Conservation (phyloP, 352 stramenopile species). For the Phytophthora pini region DNA sequence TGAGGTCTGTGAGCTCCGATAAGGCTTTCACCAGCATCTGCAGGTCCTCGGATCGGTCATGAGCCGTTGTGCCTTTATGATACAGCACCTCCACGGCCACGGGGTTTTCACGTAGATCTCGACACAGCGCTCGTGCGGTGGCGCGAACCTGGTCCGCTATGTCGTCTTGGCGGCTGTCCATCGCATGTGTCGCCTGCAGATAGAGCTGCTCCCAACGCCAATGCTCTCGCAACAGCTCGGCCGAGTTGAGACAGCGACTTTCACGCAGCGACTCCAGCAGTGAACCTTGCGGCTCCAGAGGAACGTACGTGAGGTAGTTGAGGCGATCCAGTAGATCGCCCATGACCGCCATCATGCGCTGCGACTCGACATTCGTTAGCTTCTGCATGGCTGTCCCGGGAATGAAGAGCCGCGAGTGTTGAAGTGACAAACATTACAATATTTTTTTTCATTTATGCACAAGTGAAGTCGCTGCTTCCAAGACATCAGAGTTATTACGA, state of each 20-base stretch:
- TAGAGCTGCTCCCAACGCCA: constrained; percentile 85
- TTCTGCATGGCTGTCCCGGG: constrained; percentile 70
- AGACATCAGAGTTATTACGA: background rate
- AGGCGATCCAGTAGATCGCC: constrained; percentile 84
- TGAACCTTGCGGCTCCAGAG: constrained; percentile 58
- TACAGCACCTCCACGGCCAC: constrained; percentile 82
- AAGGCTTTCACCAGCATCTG: constrained; percentile 79
- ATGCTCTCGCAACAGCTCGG: constrained; percentile 70
- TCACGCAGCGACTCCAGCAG: constrained; percentile 67
- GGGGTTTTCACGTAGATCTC: constrained; percentile 74
- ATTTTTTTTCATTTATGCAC: too few relatives aligned
- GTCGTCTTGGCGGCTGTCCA: constrained; percentile 69
- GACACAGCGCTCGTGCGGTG: constrained; percentile 69
- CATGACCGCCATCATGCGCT: constrained; percentile 90
- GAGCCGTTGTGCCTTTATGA: constrained; percentile 57
- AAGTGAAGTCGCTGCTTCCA: background rate
- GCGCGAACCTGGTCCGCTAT: constrained; percentile 80
- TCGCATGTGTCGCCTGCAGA: constrained; percentile 60
- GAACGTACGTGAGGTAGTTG: constrained; percentile 88
- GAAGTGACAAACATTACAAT: too few relatives aligned
- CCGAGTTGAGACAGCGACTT: constrained; percentile 65
- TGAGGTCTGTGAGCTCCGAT: constrained; percentile 85
- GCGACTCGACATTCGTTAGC: constrained; percentile 89
- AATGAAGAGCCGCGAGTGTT: constrained; percentile 20
- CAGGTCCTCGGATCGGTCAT: constrained; percentile 71